Base-by-base conservation (phyloP, 2,329 filamentous ascomycete species). In the Nigrospora sphaerica region DNA sequence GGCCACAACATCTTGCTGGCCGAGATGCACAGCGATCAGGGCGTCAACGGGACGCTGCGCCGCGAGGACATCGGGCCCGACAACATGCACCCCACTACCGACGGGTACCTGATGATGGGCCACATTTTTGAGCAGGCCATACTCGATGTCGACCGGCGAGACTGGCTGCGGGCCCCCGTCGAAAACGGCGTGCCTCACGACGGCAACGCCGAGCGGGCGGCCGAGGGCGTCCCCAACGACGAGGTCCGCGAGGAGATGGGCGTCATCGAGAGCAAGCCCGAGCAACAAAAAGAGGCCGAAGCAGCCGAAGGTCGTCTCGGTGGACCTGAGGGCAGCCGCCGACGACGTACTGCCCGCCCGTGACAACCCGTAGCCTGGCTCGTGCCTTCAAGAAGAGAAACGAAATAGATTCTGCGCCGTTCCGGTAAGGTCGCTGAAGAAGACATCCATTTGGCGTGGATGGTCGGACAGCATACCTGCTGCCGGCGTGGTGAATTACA, bases 61-160 rank as follows among this genome's bases (percentile, higher is more conserved):
- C 52, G 52, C 4, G 46, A 52, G 18, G 57, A 61, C 16, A 60
- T 61, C n/a, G 57, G 52, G 1, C 31, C 42, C 12, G 58, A 61
- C 19, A 42, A 33, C 2, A 58, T 57, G 17, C 57, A 59, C 19
- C 59, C 59, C 2, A 60, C 58, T 6, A 50, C 60, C 43, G 49
- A 55, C n/a, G 59, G 58, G 2, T 62, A 62, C 36, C 48, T 54
- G 17, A 57, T 60, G 54, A 62, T 62, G 58, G 58, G 55, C 1
- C 50, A 58, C 10, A 55, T 54, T 13, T 59, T 61, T 39, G 44
- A 58, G 32, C 46, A 58, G 49, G 49, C 50, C 45, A 59, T 61
- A 17, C 50, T 52, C 32, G 54, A 57, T 42, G 54, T 56, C 9
- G 55, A 57, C 14, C 38, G 39, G 14, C 56, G 52, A 41, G 57